Base-by-base conservation (phyloP, 305 asterid genomes). In the Fraxinus platypoda region DNA sequence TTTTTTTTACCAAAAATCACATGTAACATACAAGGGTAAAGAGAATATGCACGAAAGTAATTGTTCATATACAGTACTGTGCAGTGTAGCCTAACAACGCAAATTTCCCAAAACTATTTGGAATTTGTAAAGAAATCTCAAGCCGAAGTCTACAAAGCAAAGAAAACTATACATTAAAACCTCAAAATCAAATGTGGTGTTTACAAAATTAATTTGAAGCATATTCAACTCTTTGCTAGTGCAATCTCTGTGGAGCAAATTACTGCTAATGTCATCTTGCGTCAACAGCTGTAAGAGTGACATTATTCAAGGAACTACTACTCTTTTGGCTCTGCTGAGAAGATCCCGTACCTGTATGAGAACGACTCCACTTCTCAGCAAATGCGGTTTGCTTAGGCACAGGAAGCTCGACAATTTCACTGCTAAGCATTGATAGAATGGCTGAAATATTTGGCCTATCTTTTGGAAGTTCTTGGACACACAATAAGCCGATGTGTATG, bases 381-480 rank as follows among this genome's bases (percentile, higher is more conserved):
- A 88, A 89, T 7, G 90, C 91, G 0, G 90, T 76, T 38, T 82
- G 88, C 70, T 85, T 87, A 6, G 94, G 94, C 41, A 59, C 46
- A 1, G 91, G 88, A 30, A 91, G 93, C 79, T 84, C 85, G 3
- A 84, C 33, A 17, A 54, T 87, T 52, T 87, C 87, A 76, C 90
- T 86, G 79, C 85, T 84, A 15, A 91, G 78, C 91, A 91, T 88
- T 0, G 91, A 88, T 17, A 90, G 86, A 54, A 90, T 87, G 9
- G 75, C 19, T 17, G 89, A 88, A 21, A 88, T 52, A 15, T 84
- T 83, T 9, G 94, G 95, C 82, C 94, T 81, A 19, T 90, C 93
- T 70, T 41, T 34, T 0, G 87, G 86, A 57, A 82, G 74, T 78
- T 88, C 83, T 88, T 90, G 92, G 9, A 87, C 90, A 35, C 93